phyloP scores from a whole-genome alignment of 2,329 filamentous ascomycete genomes.

The Davidsoniella virescens region DNA sequence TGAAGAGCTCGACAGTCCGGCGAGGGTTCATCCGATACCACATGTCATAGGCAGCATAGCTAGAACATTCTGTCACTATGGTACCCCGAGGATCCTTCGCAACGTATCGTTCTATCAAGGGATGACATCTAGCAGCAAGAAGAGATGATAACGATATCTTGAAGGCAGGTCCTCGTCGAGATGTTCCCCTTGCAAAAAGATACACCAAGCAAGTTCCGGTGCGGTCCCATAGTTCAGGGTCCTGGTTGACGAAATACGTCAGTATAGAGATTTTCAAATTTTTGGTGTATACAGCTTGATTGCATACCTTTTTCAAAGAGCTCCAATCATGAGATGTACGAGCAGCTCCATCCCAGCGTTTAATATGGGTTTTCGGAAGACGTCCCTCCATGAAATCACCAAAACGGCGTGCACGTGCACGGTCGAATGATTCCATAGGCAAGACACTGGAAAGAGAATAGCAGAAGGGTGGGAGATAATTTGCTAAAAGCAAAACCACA shows the following conservation, averaged over 20 bases:
- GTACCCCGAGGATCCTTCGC: slow-evolving; percentile 8
- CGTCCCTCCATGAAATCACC: slow-evolving; percentile 19
- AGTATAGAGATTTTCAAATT: slow-evolving; percentile 1
- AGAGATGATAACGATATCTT: slow-evolving; percentile 44
- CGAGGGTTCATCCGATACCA: slow-evolving; percentile 20
- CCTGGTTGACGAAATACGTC: slow-evolving; percentile 28
- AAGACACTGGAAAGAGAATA: neutral
- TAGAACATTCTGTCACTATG: slow-evolving; percentile 2
- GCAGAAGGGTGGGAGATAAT: neutral
- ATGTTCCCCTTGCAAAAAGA: slow-evolving; percentile 49
- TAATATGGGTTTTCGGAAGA: slow-evolving; percentile 20
- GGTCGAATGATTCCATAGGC: slow-evolving; percentile 2
- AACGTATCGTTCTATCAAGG: slow-evolving; percentile 38
- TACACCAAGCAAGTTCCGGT: slow-evolving; percentile 55
- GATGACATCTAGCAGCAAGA: slow-evolving; percentile 39
- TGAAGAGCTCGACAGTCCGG: slow-evolving; percentile 42
- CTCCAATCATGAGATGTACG: slow-evolving; percentile 30
- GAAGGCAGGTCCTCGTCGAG: slow-evolving; percentile 50
- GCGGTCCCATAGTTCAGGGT: slow-evolving; percentile 53
- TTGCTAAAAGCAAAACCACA: neutral
- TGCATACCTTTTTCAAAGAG: slow-evolving; percentile 29
- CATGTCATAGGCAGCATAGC: slow-evolving; percentile 18
- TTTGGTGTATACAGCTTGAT: neutral
- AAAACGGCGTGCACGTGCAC: slow-evolving; percentile 14
- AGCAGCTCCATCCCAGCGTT: slow-evolving; percentile 35